Base-by-base conservation (phyloP, 768 basidiomycete species). In the Amanita pseudoporphyria region DNA sequence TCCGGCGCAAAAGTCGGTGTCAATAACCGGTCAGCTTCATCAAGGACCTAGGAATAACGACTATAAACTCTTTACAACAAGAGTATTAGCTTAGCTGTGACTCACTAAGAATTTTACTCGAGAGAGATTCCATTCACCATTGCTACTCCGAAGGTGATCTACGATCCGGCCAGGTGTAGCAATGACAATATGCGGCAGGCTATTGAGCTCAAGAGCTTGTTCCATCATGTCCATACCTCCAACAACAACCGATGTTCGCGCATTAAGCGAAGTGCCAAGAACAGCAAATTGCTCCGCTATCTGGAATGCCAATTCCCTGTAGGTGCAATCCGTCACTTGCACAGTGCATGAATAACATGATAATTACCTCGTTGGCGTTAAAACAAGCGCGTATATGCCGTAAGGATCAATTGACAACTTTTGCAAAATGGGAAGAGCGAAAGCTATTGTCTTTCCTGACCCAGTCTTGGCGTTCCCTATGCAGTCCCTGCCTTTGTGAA, bases 221-320 rank as follows among this genome's bases (percentile, higher is more conserved):
- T 81, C 63, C 73, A 96, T 91, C 84, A 95, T 95, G 58, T 99
- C 96, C 91, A 99, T 95, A 5, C 96, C 96, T 14, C 96, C 96
- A 2, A 98, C 93, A 28, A 97, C 71, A 6, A 97, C 92, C 9
- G 86, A 78, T 7, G 92, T 95, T 26, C 82, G 81, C 42, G 91
- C 66, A 59, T 84, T 91, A 52, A 96, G 67, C 9, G 90, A 72
- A 14, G 78, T 72, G 21, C 96, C 95, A 2, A 99, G 74, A 5
- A 93, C 93, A 2, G 83, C 80, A 63, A 98, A 97, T 62, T 99
- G 96, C 54, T 97, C 95, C 1, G 93, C 79, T 44, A 99, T 92
- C 61, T 99, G 96, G 61, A 97, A 97, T 0, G 96, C 96, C 16
- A 99, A 73, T 61, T 99, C 96, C 55, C 95, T 97, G 56, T 7